phyloP scores from a whole-genome alignment of 208 protist species.

The Plasmodiophora brassicae region DNA sequence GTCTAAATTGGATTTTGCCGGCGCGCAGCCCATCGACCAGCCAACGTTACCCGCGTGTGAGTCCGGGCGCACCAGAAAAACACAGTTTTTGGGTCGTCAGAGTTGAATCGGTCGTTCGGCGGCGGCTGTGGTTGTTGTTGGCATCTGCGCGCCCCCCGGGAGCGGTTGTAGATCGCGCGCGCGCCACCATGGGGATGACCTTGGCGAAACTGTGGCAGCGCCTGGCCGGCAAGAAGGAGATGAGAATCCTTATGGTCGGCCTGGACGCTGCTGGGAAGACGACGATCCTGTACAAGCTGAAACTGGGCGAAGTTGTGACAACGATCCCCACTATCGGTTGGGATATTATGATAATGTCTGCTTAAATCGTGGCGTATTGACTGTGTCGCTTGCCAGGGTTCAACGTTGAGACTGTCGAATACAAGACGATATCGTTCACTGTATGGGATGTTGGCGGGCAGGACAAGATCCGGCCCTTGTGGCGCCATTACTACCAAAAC shows the following conservation, averaged over 20 bases:
- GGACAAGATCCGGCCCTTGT: conserved; percentile 86
- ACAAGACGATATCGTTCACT: conserved; percentile 92
- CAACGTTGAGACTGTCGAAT: conserved; percentile 88
- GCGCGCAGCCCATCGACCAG: too few species aligned
- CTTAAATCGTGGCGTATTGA: not conserved
- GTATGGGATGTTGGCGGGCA: conserved; percentile 93
- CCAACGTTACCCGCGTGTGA: too few species aligned
- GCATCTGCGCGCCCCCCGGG: too few species aligned
- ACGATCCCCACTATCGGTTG: conserved; percentile 79
- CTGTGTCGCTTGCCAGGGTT: conserved; percentile 42
- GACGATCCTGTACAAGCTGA: conserved; percentile 91
- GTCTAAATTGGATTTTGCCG: too few species aligned
- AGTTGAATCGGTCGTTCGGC: too few species aligned
- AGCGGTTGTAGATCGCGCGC: too few species aligned
- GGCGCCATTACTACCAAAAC: conserved; percentile 89
- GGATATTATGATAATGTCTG: too few species aligned
- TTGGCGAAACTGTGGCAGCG: conserved; percentile 37
- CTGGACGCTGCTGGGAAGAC: conserved; percentile 94
- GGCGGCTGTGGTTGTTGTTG: too few species aligned
- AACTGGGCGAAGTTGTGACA: conserved; percentile 85
- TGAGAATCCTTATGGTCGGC: conserved; percentile 93
- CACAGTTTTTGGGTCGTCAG: too few species aligned
- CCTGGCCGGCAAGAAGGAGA: conserved; percentile 86
- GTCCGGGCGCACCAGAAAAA: too few species aligned
- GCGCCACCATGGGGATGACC: conserved; percentile 43